phyloP scores from a whole-genome alignment of 768 basidiomycete genomes.

The Macrolepiota dolichaula region DNA sequence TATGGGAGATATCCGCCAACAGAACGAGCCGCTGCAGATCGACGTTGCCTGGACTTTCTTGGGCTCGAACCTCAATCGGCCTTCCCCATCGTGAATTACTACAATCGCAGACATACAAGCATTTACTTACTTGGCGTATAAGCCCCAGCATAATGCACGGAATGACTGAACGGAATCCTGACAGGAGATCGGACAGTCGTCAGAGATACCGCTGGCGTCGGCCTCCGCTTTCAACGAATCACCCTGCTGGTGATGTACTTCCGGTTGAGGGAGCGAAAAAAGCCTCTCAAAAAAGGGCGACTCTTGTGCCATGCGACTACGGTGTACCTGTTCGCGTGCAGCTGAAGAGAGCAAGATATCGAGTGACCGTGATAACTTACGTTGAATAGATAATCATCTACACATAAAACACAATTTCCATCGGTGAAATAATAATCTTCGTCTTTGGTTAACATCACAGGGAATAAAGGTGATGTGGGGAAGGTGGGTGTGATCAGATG shows the following conservation, averaged over 20 bases:
- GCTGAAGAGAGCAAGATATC: too few relatives aligned
- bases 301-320: neutral
- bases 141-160: neutral
- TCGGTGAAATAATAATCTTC: neutral
- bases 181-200: neutral
- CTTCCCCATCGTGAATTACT: neutral
- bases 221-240: neutral
- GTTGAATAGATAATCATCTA: neutral
- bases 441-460: constrained; percentile 32
- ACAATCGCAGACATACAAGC: neutral
- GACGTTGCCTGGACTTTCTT: neutral
- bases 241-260: neutral
- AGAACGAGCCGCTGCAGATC: neutral
- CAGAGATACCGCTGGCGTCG: neutral
- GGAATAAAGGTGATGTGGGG: constrained; percentile 1
- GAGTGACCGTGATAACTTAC: neutral
- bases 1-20: neutral
- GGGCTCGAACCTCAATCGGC: neutral
- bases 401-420: neutral
- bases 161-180: neutral
- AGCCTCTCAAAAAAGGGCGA: neutral
- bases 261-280: neutral
- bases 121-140: neutral
- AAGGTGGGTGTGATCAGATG: neutral
- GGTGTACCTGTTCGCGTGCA: neutral